Percentiles rank a stretch among this genome's conserved stretches.
These are phyloP conservation scores for Microbotryum violaceum DNA, from an alignment of 1,284 basidiomycete genomes.

Conservation along the genomic window DNA sequence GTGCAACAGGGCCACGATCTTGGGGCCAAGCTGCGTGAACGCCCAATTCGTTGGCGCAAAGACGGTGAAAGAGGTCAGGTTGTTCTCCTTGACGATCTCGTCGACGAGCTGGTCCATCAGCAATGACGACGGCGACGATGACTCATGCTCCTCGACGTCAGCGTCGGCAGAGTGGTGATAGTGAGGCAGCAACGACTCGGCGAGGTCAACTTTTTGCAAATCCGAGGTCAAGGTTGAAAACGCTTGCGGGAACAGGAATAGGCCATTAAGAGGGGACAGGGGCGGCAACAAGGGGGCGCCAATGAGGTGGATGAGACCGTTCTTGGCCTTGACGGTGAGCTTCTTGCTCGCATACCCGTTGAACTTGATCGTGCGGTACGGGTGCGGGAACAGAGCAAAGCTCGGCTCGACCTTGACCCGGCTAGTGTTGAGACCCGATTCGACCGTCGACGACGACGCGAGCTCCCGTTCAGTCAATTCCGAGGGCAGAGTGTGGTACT, in stretches of 20 bases:
- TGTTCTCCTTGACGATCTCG: conserved; percentile 26
- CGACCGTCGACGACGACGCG: conserved; percentile 27
- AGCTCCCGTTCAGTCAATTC: conserved; percentile 9
- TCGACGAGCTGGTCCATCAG: conserved; percentile 14
- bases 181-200: conserved; percentile 26
- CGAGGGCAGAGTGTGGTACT: conserved; percentile 21
- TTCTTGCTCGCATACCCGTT: conserved; percentile 20
- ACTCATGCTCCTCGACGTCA: conserved; percentile 14
- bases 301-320: conserved; percentile 29
- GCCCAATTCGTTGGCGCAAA: conserved; percentile 34
- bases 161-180: conserved; percentile 3
- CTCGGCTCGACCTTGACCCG: conserved; percentile 24
- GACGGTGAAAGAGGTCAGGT: conserved; percentile 26
- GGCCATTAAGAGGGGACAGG: conserved; percentile 32
- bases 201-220: conserved; percentile 34
- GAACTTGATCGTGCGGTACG: conserved; percentile 24
- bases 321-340: conserved; percentile 36
- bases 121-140: not conserved
- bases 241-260: conserved; percentile 32
- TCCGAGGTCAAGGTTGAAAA: conserved; percentile 35
- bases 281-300: conserved; percentile 34
- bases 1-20: conserved; percentile 32
- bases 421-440: conserved; percentile 16
- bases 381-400: conserved; percentile 19
- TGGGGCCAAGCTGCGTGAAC: conserved; percentile 14